Evolutionary conservation across 73 alveolate genomes (phyloP), one percentile per base, ranked within the genome.

Genomic region (Paraurostyla sp.): DNA sequence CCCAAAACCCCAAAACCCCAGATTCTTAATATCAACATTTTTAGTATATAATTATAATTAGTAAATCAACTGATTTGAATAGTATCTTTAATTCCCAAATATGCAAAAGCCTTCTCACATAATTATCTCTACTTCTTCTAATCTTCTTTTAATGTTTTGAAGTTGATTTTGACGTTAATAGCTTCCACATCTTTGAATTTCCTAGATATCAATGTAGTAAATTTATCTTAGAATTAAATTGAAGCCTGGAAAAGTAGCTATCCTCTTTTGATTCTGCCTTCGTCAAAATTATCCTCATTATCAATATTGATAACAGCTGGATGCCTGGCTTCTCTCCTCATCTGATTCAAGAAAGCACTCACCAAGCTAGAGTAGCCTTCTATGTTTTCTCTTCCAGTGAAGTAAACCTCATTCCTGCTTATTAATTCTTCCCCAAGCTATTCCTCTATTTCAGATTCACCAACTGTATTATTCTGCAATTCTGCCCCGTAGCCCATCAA

Each of bases 151-250:
- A 73, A 71, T 32, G 86, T 1, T 35, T 78, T 51, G 42, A 78
- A 78, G 89, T 78, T 54, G 9, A 78, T 60, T 52, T 78, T 78
- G n/a, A 78, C 89, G 33, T 49, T 78, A 36, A 78, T 78, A 49
- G 89, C 52, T 32, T 29, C 40, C 1, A 78, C 41, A 40, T 78
- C 69, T 35, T 25, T 27, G 58, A 51, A 52, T 52, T 78, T 4
- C 46, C 50, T 50, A 23, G 58, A 25, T 29, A 81, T 6, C 69
- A 81, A 50, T 15, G 65, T 20, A 18, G 91, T 81, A 45, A 81
- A 81, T 0, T 35, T 81, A 40, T 81, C 91, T 65, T 81, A 11
- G 52, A 57, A 81, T 59, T 23, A 27, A 3, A 81, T 49, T 20
- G 91, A 13, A 0, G 91, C 43, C 49, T 3, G 51, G 71, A 51